Conservation (phyloP, 164 flowering plant species). For the Vitis labrusca region DNA sequence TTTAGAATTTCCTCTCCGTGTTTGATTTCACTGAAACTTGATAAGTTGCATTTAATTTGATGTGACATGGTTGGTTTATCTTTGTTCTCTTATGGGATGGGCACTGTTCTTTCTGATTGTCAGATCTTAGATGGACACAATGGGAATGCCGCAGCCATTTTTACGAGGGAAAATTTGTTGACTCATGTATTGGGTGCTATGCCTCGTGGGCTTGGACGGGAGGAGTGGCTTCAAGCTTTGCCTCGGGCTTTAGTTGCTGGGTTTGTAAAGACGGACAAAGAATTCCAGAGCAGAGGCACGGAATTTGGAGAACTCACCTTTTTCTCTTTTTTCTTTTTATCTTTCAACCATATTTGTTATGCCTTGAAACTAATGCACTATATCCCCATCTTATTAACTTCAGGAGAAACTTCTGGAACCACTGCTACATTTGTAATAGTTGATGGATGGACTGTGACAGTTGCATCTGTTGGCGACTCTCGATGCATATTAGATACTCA, state of each 20-base stretch:
- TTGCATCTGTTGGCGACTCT: conserved; percentile 91
- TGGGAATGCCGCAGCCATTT: conserved; percentile 87
- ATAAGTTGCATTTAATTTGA: not conserved
- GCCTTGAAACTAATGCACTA: not conserved
- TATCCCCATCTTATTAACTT: conserved; percentile 4
- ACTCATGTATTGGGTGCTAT: conserved; percentile 73
- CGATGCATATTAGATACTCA: conserved; percentile 86
- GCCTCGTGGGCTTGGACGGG: conserved; percentile 77
- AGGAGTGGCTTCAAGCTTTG: conserved; percentile 89
- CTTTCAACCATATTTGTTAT: not conserved
- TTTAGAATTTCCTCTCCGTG: not conserved
- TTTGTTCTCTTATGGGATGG: not conserved
- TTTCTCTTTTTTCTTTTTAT: not conserved
- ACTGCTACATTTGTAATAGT: conserved; percentile 87
- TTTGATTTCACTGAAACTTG: too few species aligned
- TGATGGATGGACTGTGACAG: conserved; percentile 95
- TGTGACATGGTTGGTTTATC: not conserved
- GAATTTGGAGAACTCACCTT: not conserved
- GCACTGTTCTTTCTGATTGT: conserved; percentile 6
- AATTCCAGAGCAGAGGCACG: conserved; percentile 80
- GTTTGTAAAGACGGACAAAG: conserved; percentile 89
- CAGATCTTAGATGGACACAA: conserved; percentile 96
- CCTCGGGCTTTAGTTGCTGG: conserved; percentile 92
- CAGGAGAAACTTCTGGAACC: conserved; percentile 95
- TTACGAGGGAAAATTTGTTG: conserved; percentile 64